Base-by-base conservation (phyloP, 1,139 yeast genomes). In the Wickerhamomyces sp. region DNA sequence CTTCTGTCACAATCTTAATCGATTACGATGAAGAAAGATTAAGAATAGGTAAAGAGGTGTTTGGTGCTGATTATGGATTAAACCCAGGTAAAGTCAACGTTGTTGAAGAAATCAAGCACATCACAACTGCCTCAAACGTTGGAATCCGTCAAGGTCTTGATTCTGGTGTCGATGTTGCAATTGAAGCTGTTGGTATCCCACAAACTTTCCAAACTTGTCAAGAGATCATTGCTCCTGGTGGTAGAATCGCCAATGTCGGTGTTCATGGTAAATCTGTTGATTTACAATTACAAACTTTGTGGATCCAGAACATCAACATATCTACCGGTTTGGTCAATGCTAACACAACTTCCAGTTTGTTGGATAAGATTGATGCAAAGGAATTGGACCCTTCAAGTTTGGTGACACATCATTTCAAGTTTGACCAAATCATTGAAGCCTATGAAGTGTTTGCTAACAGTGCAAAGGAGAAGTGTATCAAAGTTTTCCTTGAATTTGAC, bases 341-440 rank as follows among this genome's bases (percentile, higher is more conserved):
- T 14, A 61, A 63, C 45, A 61, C 72, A 4, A 67, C 72, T 1
- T 44, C 52, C 13, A 59, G 55, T 16, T 54, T 70, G 34, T 51
- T 70, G 37, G 44, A 57, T 6, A 60, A 62, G 40, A 58, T 70
- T 28, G 49, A 53, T n/a, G 40, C 47, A 13, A 61, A 64, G 9
- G 46, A 51, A 7, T 47, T 69, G 26, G 61, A 65, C 41, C 70
- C 74, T 9, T 70, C 68, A 3, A 59, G 64, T 24, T 68, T 81
- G 56, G 78, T 79, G 43, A 79, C 88, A 18, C 84, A 81, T 55
- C 72, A 76, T 49, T 80, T 73, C 68, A 68, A 72, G 49, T 72
- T 78, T 49, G 56, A 62, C 29, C 82, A 81, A 44, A 76, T 83
- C 39, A 71, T 76, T 49, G 63, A 76, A 49, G 54, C 56, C 13